These are phyloP conservation scores for Pythium sp. DNA, from an alignment of 352 stramenopile species.

Conservation along the genomic window DNA sequence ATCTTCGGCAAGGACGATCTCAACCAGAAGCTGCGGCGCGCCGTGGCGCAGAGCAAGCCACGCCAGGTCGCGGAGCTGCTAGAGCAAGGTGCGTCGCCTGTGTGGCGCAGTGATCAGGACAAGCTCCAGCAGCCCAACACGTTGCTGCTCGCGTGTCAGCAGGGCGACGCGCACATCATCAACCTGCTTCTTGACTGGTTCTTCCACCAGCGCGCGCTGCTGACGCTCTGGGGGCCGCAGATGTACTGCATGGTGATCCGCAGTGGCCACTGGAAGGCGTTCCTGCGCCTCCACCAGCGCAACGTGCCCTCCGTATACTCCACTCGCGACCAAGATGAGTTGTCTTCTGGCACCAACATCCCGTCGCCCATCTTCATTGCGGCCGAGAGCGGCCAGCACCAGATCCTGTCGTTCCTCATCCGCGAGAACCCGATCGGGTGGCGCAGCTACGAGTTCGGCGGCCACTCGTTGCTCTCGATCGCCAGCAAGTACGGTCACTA, in stretches of 20 bases:
- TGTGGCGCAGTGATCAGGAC: conserved; percentile 37
- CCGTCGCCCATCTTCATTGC: conserved; percentile 59
- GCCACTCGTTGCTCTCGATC: conserved; percentile 60
- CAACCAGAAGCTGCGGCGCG: conserved; percentile 57
- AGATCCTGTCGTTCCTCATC: conserved; percentile 55
- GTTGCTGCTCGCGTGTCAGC: conserved; percentile 57
- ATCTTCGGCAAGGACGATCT: conserved; percentile 41
- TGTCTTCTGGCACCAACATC: conserved; percentile 28
- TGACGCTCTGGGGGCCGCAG: conserved; percentile 44
- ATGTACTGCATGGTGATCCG: conserved; percentile 76
- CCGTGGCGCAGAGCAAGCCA: conserved; percentile 38
- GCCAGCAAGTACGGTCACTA: conserved; percentile 68
- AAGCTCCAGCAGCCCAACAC: conserved; percentile 47
- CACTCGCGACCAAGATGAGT: conserved; percentile 4
- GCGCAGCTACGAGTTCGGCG: conserved; percentile 52
- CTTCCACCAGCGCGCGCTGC: conserved; percentile 39
- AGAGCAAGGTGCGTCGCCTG: conserved; percentile 50
- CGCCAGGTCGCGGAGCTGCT: conserved; percentile 53
- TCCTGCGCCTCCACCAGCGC: conserved; percentile 50
- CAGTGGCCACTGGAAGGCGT: conserved; percentile 57
- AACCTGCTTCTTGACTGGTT: conserved; percentile 62
- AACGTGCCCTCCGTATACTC: conserved; percentile 23
- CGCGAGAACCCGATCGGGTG: conserved; percentile 27
- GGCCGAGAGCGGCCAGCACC: conserved; percentile 44
- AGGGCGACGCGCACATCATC: conserved; percentile 46